Percentiles rank a stretch among this genome's conserved stretches.
These are phyloP conservation scores for Helicostylum pulchrum DNA, from an alignment of 192 early-diverging fungal species.

Conservation along the genomic window DNA sequence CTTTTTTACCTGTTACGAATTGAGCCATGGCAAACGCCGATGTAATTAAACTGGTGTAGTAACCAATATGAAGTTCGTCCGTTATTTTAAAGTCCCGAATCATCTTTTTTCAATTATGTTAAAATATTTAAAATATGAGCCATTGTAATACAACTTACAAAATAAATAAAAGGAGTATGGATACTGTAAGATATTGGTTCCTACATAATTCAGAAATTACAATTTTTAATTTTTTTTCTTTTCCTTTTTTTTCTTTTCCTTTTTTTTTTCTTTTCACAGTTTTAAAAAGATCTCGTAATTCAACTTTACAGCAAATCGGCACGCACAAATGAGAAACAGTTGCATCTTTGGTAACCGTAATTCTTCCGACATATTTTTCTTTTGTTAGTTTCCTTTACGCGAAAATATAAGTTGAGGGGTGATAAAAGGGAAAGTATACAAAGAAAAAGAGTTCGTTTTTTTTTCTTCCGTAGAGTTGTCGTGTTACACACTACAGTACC, in stretches of 20 bases:
- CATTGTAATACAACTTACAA: not conserved
- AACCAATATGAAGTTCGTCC: conserved; percentile 54
- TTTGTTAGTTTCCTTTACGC: too few species aligned
- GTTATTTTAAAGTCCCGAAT: conserved; percentile 65
- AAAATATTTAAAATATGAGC: not conserved
- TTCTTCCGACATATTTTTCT: conserved; percentile 13
- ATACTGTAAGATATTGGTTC: conserved; percentile 24
- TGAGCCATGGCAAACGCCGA: conserved; percentile 53
- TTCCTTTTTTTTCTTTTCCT: too few species aligned
- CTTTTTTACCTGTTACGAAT: conserved; percentile 37
- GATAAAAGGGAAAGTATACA: too few species aligned
- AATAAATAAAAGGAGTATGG: conserved; percentile 14
- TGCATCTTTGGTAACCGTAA: conserved; percentile 14
- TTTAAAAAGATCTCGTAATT: not conserved
- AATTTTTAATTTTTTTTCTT: too few species aligned
- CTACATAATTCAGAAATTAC: not conserved
- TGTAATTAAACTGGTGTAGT: conserved; percentile 45
- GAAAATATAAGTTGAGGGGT: too few species aligned
- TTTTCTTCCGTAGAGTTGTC: too few species aligned
- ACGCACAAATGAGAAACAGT: conserved; percentile 14
- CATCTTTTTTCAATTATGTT: conserved; percentile 17
- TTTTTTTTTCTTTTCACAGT: too few species aligned
- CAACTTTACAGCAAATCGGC: conserved; percentile 18
- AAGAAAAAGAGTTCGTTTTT: too few species aligned
- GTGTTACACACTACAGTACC: too few species aligned